Base-by-base conservation (phyloP, 352 stramenopile species). In the Phytophthora sansomeana region DNA sequence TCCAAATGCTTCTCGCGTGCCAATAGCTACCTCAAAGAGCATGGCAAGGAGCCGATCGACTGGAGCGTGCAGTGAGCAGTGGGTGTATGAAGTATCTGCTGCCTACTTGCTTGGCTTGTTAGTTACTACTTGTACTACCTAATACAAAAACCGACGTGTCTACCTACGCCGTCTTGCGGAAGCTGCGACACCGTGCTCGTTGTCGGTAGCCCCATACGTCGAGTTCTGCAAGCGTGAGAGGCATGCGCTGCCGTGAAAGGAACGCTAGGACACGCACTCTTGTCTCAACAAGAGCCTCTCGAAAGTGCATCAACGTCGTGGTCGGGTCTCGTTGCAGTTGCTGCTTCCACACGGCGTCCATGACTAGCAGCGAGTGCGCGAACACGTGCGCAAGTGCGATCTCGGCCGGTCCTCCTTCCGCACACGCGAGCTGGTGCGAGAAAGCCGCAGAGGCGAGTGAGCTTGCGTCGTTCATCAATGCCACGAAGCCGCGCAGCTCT, bases 1-100 rank as follows among this genome's bases (percentile, higher is more conserved):
- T 98, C 90, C 43, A 92, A 89, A 63, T 99, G 87, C 58, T 97
- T 97, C 64, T 96, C 89, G 42, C 78, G 78, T 53, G 83, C 89
- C 59, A 97, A 97, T 51, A 75, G 58, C 41, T 95, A 94, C 58
- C 73, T 97, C 24, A 63, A 76, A 59, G 54, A 88, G 50, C 72
- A 95, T 55, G 85, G 81, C 51, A 94, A 95, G 63, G 75, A 92
- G 32, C 78, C 87, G 6, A 94, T 97, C 43, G 75, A 97, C 70
- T 97, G 90, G 90, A 91, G 69, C 36, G 73, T 90, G n/a, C 50
- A 75, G 33, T 83, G 70, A 69, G 47, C 41, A 48, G 47, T 42
- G 30, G 42, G 3, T 58, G 24, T 43, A 32, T 36, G 19, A 29
- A n/a, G 6, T 4, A 41, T 14, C 1, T 17, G 35, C 35, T 41